Evolutionary conservation across 768 basidiomycete genomes (phyloP), one percentile per base, ranked within the genome.

Genomic region (Auricularia heimuer): DNA sequence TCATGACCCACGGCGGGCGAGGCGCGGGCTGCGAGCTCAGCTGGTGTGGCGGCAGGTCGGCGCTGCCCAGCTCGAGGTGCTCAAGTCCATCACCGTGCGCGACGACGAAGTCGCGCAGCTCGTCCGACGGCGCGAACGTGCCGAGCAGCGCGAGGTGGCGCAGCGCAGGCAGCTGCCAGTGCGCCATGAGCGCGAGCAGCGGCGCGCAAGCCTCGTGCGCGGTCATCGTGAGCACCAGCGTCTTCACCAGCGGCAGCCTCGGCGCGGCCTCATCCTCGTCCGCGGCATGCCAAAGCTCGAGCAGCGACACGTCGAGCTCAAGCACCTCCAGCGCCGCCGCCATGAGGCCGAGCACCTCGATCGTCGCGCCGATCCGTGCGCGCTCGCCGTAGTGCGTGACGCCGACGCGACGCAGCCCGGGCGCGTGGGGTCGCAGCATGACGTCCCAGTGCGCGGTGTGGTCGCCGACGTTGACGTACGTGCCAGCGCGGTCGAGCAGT

Each of bases 381-480:
- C 34, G 56, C 24, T 60, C 56, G 14, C 29, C 29, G 24, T 60
- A 60, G 11, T 29, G 29, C 6, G 56, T 60, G 24, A 60, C 33
- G 24, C 10, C 16, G 11, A 24, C 18, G 6, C 34, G 21, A 1
- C 56, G 21, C 56, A 60, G 29, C 29, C 24, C 24, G 54, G 18
- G 54, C 21, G 14, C 29, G 14, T 14, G 24, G 24, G 34, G 56
- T 3, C 8, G 24, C 24, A 35, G 12, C 56, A 60, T 33, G 8
- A 18, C 29, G 16, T 21, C 4, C 24, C 56, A 29, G 24, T 33
- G 56, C 56, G 56, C 56, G 24, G 29, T 7, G 24, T 14, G 56
- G 56, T 60, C 56, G 29, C 56, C 56, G 56, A 60, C 56, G 34
- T 60, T 60, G 24, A 60, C 29, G 24, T 60, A 60, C 8, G 56